phyloP scores from a whole-genome alignment of 495 filamentous ascomycete genomes.

The Aspergillus kassunensis region DNA sequence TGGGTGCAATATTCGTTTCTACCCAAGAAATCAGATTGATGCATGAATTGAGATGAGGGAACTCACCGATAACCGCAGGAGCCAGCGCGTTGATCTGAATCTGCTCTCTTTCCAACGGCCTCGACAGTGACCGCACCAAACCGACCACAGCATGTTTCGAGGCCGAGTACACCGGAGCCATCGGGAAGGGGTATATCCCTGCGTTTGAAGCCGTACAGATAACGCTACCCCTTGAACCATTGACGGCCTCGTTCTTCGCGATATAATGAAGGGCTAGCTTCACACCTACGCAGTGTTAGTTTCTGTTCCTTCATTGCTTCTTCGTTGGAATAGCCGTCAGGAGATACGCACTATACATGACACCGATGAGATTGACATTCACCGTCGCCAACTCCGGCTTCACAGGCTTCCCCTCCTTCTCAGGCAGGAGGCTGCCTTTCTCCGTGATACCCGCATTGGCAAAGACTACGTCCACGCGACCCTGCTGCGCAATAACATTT shows the following conservation, averaged over 20 bases:
- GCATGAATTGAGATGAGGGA: neutral
- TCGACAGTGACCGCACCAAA: conserved; percentile 46
- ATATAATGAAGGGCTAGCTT: conserved; percentile 52
- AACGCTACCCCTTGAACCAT: conserved; percentile 38
- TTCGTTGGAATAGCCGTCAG: too few species aligned
- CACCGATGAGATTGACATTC: conserved; percentile 46
- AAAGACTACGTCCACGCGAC: conserved; percentile 48
- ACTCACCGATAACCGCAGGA: conserved; percentile 47
- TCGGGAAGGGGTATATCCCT: conserved; percentile 52
- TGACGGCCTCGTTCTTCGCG: conserved; percentile 33
- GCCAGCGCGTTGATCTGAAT: conserved; percentile 54
- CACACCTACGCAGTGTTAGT: conserved; percentile 29
- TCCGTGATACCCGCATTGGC: conserved; percentile 55
- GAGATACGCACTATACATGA: conserved; percentile 50
- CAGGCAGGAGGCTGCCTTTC: conserved; percentile 32
- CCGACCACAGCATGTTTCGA: conserved; percentile 50
- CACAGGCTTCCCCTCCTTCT: conserved; percentile 22
- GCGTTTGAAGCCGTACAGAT: conserved; percentile 57
- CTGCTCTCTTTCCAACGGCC: conserved; percentile 30
- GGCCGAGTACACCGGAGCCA: conserved; percentile 51
- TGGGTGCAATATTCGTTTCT: conserved; percentile 49
- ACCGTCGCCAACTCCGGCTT: conserved; percentile 40
- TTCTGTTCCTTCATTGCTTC: neutral
- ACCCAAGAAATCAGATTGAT: neutral
- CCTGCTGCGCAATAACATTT: conserved; percentile 32